Base-by-base conservation (phyloP, 129 eudicot genomes). In the Heracleum sosnowskyi region DNA sequence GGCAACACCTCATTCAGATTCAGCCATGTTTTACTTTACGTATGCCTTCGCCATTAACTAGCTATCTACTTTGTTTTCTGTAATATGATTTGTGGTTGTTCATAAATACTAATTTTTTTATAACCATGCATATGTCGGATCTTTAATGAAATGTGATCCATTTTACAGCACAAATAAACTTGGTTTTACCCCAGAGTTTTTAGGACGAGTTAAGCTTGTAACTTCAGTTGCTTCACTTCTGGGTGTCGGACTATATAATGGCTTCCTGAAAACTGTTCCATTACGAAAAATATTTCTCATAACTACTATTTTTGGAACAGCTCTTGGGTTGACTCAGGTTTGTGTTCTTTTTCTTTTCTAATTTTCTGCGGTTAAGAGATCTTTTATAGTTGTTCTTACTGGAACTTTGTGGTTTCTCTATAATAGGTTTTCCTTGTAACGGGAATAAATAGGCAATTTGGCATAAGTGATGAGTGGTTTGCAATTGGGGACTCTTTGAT, bases 11-110 rank as follows among this genome's bases (percentile, higher is more conserved):
- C 99, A 92, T 51, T 96, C 99, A 16, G 99, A 96, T 37, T 86
- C 99, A 68, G 97, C 99, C 83, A 96, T 96, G 99, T 96, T 96
- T 78, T 96, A 84, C 86, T 96, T 96, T 92, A 96, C 92, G 99
- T 96, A 92, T 40, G 15, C 73, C 57, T 51, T 51, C 31, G 26
- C 24, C 26, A 69, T 26, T 24, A 7, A 49, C 47, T 45, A 64
- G 29, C 79, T 63, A 31, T 46, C 46, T 24, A 34, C 62, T 20
- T 68, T 39, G 0, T 69, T 20, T 46, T 36, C 28, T 78, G 55
- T 47, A 26, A 55, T 13, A 34, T 16, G 11, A 11, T 57, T 77
- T 77, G 40, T 55, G 39, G 41, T 40, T 0, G 31, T 1, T 77
- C 63, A 12, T 8, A 60, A 57, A 41, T 35, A 5, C 35, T 3